Evolutionary conservation across 495 filamentous ascomycete genomes (phyloP).

Genomic region (Aspergillus carlsbadensis): DNA sequence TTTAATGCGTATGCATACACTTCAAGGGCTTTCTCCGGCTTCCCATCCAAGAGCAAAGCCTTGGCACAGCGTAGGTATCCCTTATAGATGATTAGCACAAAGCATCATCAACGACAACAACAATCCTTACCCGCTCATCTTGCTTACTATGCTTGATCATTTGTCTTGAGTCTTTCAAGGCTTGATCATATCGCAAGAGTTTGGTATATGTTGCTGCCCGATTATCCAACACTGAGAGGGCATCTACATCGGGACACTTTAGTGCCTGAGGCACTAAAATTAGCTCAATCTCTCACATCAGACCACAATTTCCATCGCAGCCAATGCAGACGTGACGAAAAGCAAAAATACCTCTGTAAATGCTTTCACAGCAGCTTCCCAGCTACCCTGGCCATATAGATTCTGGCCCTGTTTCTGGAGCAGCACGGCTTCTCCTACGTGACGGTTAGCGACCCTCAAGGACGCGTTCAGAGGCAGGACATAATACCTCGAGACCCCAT

Average conservation of each 20-base stretch:
- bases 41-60: slow-evolving; percentile 55
- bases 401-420: slow-evolving; percentile 39
- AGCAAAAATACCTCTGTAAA: slow-evolving; percentile 40
- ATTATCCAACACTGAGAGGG: slow-evolving; percentile 53
- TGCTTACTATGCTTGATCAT: slow-evolving; percentile 56
- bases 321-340: slow-evolving; percentile 4
- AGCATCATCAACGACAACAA: not conserved
- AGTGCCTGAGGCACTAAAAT: slow-evolving; percentile 33
- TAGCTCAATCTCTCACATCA: not conserved
- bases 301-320: not conserved
- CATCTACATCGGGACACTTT: slow-evolving; percentile 26
- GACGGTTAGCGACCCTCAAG: not conserved
- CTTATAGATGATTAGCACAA: slow-evolving; percentile 24
- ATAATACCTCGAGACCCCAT: slow-evolving; percentile 19
- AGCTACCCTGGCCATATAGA: slow-evolving; percentile 41
- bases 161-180: slow-evolving; percentile 56
- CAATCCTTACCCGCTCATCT: slow-evolving; percentile 43
- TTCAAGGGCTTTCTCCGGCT: slow-evolving; percentile 51
- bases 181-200: slow-evolving; percentile 49
- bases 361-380: slow-evolving; percentile 38
- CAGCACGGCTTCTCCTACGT: slow-evolving; percentile 12
- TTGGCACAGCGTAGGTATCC: slow-evolving; percentile 68
- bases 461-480: not conserved
- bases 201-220: slow-evolving; percentile 62
- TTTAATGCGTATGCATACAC: slow-evolving; percentile 62